Evolutionary conservation across 345 rosid genomes (phyloP).

Genomic region (Bretschneidera sinensis): DNA sequence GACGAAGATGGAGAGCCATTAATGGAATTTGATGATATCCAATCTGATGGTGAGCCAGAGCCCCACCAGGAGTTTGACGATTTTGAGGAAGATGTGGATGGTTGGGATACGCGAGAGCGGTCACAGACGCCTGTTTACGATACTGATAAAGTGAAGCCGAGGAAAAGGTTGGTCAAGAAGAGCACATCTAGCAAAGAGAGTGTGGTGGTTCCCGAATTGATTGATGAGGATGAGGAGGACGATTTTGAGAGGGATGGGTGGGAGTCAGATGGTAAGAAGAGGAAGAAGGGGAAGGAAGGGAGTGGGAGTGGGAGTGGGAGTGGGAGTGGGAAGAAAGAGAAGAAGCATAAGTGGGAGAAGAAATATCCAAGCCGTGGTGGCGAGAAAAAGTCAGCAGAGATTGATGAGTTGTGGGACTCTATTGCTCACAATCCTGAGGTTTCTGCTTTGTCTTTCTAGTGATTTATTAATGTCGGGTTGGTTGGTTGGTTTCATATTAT

Average conservation of each 20-base stretch:
- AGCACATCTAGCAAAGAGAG: constrained; percentile 29
- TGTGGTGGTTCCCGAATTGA: constrained; percentile 37
- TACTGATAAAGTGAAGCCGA: constrained; percentile 61
- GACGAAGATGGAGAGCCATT: constrained; percentile 95
- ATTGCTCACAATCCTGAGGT: constrained; percentile 93
- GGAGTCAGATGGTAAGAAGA: constrained; percentile 43
- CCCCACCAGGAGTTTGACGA: constrained; percentile 44
- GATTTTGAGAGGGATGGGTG: constrained; percentile 36
- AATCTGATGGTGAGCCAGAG: constrained; percentile 58
- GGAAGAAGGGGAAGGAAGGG: constrained; percentile 59
- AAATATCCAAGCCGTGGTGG: constrained; percentile 25
- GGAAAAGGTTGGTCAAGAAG: constrained; percentile 87
- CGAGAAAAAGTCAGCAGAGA: constrained; percentile 49
- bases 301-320: constrained; percentile 37
- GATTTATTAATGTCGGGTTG: constrained; percentile 13
- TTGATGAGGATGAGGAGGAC: constrained; percentile 54
- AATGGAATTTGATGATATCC: constrained; percentile 83
- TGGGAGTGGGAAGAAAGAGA: constrained; percentile 47
- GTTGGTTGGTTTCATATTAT: not conserved
- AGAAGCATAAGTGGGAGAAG: constrained; percentile 42
- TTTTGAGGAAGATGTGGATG: constrained; percentile 57
- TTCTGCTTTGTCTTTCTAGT: not conserved
- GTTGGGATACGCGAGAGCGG: constrained; percentile 48
- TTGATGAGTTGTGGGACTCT: constrained; percentile 95
- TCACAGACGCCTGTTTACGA: constrained; percentile 65